These are phyloP conservation scores for Torulaspora microellipsoides DNA, from an alignment of 805 yeast genomes.

Conservation along the genomic window DNA sequence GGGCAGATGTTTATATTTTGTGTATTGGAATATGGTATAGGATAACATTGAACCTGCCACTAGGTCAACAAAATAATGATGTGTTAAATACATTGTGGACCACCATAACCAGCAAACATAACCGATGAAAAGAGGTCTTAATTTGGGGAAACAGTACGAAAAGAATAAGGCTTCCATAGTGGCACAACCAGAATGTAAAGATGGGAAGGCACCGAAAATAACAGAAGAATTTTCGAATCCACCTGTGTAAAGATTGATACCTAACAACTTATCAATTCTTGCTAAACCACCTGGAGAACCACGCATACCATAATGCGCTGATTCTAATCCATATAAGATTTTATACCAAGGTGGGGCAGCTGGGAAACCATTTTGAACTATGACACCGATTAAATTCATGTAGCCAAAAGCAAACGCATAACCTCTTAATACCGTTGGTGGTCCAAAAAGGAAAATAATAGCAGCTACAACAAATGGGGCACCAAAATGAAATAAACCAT, in stretches of 20 bases:
- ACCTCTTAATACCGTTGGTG: slow-evolving; percentile 78
- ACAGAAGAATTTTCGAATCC: slow-evolving; percentile 84
- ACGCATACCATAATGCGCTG: slow-evolving; percentile 85
- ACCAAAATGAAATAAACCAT: slow-evolving; percentile 86
- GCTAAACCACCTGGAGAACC: slow-evolving; percentile 96
- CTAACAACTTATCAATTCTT: slow-evolving; percentile 74
- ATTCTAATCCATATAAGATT: slow-evolving; percentile 72
- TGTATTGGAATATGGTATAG: slow-evolving; percentile 60
- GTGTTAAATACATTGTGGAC: slow-evolving; percentile 96
- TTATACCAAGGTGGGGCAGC: slow-evolving; percentile 99
- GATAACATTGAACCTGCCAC: slow-evolving; percentile 92
- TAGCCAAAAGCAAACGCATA: slow-evolving; percentile 93
- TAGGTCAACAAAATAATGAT: slow-evolving; percentile 90
- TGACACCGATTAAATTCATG: slow-evolving; percentile 84
- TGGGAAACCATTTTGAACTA: slow-evolving; percentile 78
- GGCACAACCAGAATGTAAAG: slow-evolving; percentile 91
- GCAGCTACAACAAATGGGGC: slow-evolving; percentile 84
- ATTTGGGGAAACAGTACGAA: slow-evolving; percentile 73
- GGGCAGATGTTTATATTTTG: slow-evolving; percentile 68
- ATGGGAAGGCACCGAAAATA: slow-evolving; percentile 86
- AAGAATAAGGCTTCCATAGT: slow-evolving; percentile 89
- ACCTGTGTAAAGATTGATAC: slow-evolving; percentile 76
- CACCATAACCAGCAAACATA: slow-evolving; percentile 97
- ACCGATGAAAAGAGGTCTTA: slow-evolving; percentile 57
- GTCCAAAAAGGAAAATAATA: slow-evolving; percentile 78